Evolutionary conservation across 1,284 basidiomycete species (phyloP).

Genomic region (Mycena sp.): DNA sequence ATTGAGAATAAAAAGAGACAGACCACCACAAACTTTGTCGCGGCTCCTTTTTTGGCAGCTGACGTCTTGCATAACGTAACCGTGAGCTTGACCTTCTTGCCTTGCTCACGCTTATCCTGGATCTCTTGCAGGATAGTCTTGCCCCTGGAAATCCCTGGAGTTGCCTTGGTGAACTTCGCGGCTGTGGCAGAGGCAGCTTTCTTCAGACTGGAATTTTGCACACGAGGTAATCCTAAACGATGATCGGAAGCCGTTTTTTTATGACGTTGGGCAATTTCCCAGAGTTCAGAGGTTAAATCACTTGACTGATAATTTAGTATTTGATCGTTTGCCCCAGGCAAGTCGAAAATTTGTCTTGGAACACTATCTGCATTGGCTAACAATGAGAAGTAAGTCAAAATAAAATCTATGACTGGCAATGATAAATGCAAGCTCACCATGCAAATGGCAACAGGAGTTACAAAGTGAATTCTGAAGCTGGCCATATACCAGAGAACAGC

Average conservation of each 20-base stretch:
- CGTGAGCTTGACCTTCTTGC: slow-evolving; percentile 2
- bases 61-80: background rate
- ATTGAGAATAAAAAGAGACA: background rate
- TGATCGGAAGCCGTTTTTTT: slow-evolving; percentile 11
- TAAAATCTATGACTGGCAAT: background rate
- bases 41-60: background rate
- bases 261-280: slow-evolving; percentile 1
- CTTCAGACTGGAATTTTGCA: background rate
- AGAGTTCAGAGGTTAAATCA: slow-evolving; percentile 13
- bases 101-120: background rate
- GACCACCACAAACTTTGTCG: background rate
- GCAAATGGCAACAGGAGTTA: background rate
- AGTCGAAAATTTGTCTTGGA: background rate
- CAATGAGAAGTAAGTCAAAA: background rate
- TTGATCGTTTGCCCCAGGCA: slow-evolving; percentile 1
- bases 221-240: slow-evolving; percentile 16
- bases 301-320: slow-evolving; percentile 6
- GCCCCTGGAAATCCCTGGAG: background rate
- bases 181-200: background rate
- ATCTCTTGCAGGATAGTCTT: background rate
- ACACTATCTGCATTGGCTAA: slow-evolving; percentile 3
- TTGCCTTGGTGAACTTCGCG: background rate
- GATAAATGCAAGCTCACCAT: background rate
- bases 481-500: background rate
- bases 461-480: slow-evolving; percentile 16